A percentile compares a stretch with the other conserved stretches of the same genome.
Conservation (phyloP, 352 stramenopile genomes). For the Globisporangium spiculum region DNA sequence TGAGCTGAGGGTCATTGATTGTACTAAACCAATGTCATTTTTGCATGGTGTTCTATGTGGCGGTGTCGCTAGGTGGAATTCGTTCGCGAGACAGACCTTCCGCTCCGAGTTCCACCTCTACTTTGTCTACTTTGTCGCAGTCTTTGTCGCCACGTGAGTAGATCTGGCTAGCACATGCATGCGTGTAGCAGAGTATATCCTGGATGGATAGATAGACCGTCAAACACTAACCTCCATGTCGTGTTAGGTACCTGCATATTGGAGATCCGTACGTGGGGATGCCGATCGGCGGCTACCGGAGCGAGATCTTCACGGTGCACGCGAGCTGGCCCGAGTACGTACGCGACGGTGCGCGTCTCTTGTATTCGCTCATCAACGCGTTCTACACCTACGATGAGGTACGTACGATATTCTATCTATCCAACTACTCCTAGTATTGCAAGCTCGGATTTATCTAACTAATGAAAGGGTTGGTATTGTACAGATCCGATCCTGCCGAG, state of each 20-base stretch:
- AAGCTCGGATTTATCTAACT: not conserved
- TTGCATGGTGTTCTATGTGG: not conserved
- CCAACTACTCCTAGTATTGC: not conserved
- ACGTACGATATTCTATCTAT: not conserved
- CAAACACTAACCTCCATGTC: not conserved
- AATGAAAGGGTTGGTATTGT: not conserved
- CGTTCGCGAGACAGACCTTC: slow-evolving; percentile 66
- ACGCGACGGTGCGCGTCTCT: slow-evolving; percentile 44
- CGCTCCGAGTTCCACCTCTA: slow-evolving; percentile 75
- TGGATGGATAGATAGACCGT: no score
- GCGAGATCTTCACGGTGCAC: slow-evolving; percentile 43
- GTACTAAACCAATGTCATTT: not conserved
- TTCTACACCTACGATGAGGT: slow-evolving; percentile 73
- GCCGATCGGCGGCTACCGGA: slow-evolving; percentile 67
- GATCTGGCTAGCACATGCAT: not conserved
- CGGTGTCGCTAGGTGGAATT: slow-evolving; percentile 54
- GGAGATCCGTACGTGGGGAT: slow-evolving; percentile 71
- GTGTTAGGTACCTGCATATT: slow-evolving; percentile 63
- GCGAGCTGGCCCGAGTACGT: slow-evolving; percentile 49
- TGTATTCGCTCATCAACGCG: slow-evolving; percentile 67
- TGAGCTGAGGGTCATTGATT: not conserved
- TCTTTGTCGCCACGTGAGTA: slow-evolving; percentile 71
- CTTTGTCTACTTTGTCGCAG: slow-evolving; percentile 66
- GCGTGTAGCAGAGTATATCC: no score
- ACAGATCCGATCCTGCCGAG: slow-evolving; percentile 42